Evolutionary conservation across 768 basidiomycete genomes (phyloP).

Genomic region (Leccinum variicolor): DNA sequence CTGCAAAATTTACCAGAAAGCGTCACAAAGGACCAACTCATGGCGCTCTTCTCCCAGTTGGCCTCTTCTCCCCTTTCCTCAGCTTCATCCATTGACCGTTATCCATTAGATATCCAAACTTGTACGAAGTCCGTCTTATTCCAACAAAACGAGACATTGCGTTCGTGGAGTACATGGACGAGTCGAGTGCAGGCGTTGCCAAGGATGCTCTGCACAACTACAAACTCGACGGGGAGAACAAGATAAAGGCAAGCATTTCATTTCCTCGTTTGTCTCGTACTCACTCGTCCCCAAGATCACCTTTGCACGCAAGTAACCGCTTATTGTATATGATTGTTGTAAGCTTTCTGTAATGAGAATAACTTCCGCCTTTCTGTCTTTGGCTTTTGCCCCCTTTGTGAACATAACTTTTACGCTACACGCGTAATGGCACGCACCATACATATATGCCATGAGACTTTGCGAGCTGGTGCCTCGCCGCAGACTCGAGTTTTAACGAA

Average conservation of each 20-base stretch:
- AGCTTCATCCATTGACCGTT: neutral
- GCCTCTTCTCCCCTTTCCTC: slow-evolving; percentile 26
- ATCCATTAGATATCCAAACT: slow-evolving; percentile 75
- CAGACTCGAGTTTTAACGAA: slow-evolving; percentile 2
- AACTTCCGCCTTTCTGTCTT: slow-evolving; percentile 17
- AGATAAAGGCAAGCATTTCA: slow-evolving; percentile 76
- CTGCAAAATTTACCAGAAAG: slow-evolving; percentile 93
- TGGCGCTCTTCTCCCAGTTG: slow-evolving; percentile 88
- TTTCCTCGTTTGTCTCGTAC: neutral
- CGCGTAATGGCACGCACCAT: slow-evolving; percentile 25
- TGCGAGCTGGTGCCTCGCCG: slow-evolving; percentile 25
- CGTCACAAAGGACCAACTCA: slow-evolving; percentile 90
- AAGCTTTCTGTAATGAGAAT: slow-evolving; percentile 31
- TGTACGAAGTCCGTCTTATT: slow-evolving; percentile 97
- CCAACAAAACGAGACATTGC: slow-evolving; percentile 97
- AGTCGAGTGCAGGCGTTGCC: slow-evolving; percentile 83
- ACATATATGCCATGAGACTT: slow-evolving; percentile 20
- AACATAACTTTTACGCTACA: slow-evolving; percentile 17
- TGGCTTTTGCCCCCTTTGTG: slow-evolving; percentile 12
- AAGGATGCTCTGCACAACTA: slow-evolving; percentile 98
- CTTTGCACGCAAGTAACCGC: slow-evolving; percentile 64
- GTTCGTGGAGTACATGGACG: slow-evolving; percentile 97
- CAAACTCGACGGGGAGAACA: slow-evolving; percentile 95
- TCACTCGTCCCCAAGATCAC: slow-evolving; percentile 49
- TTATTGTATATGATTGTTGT: slow-evolving; percentile 28